phyloP scores from a whole-genome alignment of 805 yeast genomes.

The Pachysolen tannophilus region DNA sequence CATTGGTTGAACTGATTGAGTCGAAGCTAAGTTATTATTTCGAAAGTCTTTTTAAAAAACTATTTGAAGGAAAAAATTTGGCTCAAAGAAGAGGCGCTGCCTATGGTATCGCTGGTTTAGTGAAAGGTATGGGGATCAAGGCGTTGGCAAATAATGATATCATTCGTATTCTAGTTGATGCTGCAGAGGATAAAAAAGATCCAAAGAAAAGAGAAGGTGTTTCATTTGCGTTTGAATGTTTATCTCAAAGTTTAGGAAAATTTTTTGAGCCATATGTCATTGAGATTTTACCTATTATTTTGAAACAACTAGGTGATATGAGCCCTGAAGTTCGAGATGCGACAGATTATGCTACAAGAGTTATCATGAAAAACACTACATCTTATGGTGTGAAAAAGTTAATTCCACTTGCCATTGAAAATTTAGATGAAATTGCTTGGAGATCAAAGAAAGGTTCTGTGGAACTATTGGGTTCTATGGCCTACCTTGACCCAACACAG shows the following conservation, averaged over 20 bases:
- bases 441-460: conserved; percentile 96
- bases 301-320: conserved; percentile 79
- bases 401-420: conserved; percentile 84
- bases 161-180: conserved; percentile 66
- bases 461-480: conserved; percentile 95
- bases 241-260: conserved; percentile 68
- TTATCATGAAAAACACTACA: conserved; percentile 85
- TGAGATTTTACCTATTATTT: conserved; percentile 74
- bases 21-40: conserved; percentile 45
- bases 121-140: conserved; percentile 81
- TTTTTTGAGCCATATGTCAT: conserved; percentile 91
- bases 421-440: conserved; percentile 88
- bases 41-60: conserved; percentile 48
- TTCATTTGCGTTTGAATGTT: conserved; percentile 75
- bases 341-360: conserved; percentile 78
- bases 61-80: conserved; percentile 42
- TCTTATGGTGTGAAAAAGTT: conserved; percentile 85
- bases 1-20: conserved; percentile 55
- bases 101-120: conserved; percentile 90
- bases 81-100: conserved; percentile 88
- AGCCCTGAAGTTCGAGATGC: conserved; percentile 83
- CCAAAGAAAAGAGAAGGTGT: conserved; percentile 77
- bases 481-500: conserved; percentile 92
- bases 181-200: conserved; percentile 81
- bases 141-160: conserved; percentile 71